These are phyloP conservation scores for Exophiala xenobiotica DNA, from an alignment of 2,329 filamentous ascomycete genomes.

Conservation along the genomic window DNA sequence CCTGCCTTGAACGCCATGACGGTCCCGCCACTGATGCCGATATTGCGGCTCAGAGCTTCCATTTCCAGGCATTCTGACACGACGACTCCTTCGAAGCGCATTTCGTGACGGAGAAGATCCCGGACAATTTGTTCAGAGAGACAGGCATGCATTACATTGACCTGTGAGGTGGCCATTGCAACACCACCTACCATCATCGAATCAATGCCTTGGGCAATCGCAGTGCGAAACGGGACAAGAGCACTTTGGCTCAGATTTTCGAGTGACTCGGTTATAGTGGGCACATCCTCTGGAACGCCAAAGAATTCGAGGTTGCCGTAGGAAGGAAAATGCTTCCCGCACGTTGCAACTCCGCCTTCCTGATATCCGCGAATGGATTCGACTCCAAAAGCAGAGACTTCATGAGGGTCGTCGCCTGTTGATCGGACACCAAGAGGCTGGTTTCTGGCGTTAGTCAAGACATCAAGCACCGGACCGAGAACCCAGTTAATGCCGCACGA, in stretches of 20 bases:
- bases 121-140: conserved; percentile 91
- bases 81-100: conserved; percentile 87
- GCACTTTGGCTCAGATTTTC: conserved; percentile 92
- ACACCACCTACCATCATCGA: conserved; percentile 96
- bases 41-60: conserved; percentile 92
- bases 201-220: conserved; percentile 81
- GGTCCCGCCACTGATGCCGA: conserved; percentile 93
- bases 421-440: conserved; percentile 88
- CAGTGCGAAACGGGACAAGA: conserved; percentile 85
- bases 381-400: conserved; percentile 89
- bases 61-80: conserved; percentile 96
- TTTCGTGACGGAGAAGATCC: conserved; percentile 79
- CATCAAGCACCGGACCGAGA: conserved; percentile 88
- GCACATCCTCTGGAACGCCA: conserved; percentile 85
- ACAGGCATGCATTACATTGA: conserved; percentile 95
- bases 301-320: conserved; percentile 95
- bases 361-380: conserved; percentile 91
- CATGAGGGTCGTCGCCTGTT: conserved; percentile 87
- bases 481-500: conserved; percentile 96
- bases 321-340: conserved; percentile 94
- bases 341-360: conserved; percentile 82
- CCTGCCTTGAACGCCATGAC: conserved; percentile 97
- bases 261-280: conserved; percentile 90
- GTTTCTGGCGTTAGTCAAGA: conserved; percentile 87
- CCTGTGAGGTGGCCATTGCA: conserved; percentile 83